Percentiles rank a stretch among this genome's conserved stretches.
Evolutionary conservation across 2,329 filamentous ascomycete species (phyloP).

Genomic region (Fusarium secorum): DNA sequence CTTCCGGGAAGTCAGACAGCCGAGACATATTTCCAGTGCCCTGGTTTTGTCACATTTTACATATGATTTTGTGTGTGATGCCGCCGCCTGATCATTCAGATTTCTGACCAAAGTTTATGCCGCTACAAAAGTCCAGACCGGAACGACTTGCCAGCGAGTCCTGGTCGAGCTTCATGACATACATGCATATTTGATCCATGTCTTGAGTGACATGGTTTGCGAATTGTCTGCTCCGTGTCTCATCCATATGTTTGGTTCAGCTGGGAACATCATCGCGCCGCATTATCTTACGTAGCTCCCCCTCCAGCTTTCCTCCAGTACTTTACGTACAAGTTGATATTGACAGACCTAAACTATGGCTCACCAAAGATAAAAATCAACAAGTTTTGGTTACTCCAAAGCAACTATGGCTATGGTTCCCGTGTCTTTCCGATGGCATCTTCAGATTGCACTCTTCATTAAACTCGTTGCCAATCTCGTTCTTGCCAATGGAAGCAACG

Average conservation of each 20-base stretch:
- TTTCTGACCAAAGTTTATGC: not conserved
- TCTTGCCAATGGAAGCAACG: not conserved
- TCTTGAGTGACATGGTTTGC: not conserved
- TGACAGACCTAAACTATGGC: accelerated
- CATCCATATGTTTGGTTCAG: not conserved
- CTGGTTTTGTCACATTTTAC: not conserved
- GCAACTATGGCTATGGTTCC: not conserved
- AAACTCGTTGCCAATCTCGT: accelerated
- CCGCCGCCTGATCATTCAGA: accelerated
- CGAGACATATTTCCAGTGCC: not conserved
- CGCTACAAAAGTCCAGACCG: not conserved
- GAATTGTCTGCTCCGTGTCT: not conserved
- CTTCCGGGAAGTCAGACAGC: not conserved
- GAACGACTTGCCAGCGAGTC: accelerated
- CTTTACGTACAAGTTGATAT: not conserved
- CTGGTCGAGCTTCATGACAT: accelerated
- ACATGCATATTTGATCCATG: accelerated
- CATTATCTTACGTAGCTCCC: too few species aligned
- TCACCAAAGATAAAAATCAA: accelerated
- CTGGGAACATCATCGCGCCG: too few species aligned
- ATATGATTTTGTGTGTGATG: not conserved
- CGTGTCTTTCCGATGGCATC: accelerated
- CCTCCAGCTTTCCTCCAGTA: accelerated
- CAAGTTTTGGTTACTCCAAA: accelerated
- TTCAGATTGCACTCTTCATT: not conserved